Evolutionary conservation across 1,284 basidiomycete genomes (phyloP).

Genomic region (Melampsora larici-populina): DNA sequence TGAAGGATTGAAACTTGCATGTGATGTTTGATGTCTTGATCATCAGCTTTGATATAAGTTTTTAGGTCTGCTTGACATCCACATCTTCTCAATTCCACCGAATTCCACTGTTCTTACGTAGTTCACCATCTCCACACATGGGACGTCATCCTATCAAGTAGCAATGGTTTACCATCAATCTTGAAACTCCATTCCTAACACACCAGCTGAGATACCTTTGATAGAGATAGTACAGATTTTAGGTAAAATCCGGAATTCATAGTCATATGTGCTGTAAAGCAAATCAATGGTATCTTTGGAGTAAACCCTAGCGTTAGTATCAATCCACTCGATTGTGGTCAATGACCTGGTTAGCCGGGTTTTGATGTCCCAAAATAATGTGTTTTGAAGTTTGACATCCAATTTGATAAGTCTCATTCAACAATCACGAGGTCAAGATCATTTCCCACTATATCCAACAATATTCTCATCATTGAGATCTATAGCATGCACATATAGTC

Average conservation of each 20-base stretch:
- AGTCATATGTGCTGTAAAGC: conserved; percentile 96
- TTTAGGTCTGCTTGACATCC: too few species aligned
- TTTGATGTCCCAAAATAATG: conserved; percentile 98
- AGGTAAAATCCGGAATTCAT: conserved; percentile 93
- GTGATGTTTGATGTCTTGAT: too few species aligned
- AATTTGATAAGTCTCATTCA: conserved; percentile 99
- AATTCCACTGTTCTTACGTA: too few species aligned
- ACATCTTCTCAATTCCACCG: too few species aligned
- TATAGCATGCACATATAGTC: not conserved
- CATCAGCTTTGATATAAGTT: too few species aligned
- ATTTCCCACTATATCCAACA: conserved; percentile 98
- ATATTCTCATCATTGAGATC: conserved; percentile 78
- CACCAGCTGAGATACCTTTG: too few species aligned
- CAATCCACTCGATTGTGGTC: conserved; percentile 92
- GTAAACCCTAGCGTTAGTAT: conserved; percentile 65
- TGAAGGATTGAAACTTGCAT: too few species aligned
- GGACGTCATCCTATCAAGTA: too few species aligned
- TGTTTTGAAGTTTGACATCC: conserved; percentile 95
- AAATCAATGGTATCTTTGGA: conserved; percentile 97
- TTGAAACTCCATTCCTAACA: too few species aligned
- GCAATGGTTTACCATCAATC: too few species aligned
- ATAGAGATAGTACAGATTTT: conserved; percentile 89
- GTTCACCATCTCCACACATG: too few species aligned
- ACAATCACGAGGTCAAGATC: conserved; percentile 98
- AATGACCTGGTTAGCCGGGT: conserved; percentile 91